Conservation (phyloP, 148 eudicot genomes). For the Arbutus unedo region DNA sequence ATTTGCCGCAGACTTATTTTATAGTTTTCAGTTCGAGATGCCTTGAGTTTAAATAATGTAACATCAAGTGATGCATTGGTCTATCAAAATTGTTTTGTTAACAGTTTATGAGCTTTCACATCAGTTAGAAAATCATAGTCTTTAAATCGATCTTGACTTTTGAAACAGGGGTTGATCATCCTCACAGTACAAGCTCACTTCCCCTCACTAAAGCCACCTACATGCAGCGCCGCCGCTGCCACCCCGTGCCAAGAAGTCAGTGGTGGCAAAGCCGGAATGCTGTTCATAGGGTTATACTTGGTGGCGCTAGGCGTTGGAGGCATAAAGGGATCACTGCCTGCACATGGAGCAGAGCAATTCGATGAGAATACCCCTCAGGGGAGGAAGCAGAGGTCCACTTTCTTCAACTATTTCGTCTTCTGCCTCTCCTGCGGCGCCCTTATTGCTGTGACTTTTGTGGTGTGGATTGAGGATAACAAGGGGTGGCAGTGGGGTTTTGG, state of each 20-base stretch:
- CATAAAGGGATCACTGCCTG: constrained; percentile 80
- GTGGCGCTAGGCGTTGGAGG: constrained; percentile 86
- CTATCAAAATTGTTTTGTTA: too few relatives aligned
- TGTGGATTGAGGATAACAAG: constrained; percentile 90
- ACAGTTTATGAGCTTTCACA: too few relatives aligned
- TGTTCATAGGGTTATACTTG: constrained; percentile 69
- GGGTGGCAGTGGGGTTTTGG: constrained; percentile 99
- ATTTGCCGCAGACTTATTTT: too few relatives aligned
- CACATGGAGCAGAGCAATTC: constrained; percentile 92
- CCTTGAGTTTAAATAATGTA: too few relatives aligned
- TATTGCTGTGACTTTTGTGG: constrained; percentile 86
- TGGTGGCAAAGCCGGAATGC: constrained; percentile 59
- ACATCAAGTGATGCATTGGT: too few relatives aligned
- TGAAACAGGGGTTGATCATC: constrained; percentile 62
- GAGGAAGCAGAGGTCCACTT: constrained; percentile 77
- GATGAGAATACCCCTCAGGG: constrained; percentile 64
- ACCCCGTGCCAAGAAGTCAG: constrained; percentile 44
- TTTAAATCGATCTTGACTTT: background rate
- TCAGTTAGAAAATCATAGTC: background rate
- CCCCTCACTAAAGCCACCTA: constrained; percentile 63
- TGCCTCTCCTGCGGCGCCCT: constrained; percentile 73
- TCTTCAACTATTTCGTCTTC: constrained; percentile 90
- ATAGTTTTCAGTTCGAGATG: too few relatives aligned
- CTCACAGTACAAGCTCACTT: constrained; percentile 74
- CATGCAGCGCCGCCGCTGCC: constrained; percentile 30